Evolutionary conservation across 345 rosid genomes (phyloP).

Genomic region (Adansonia digitata): DNA sequence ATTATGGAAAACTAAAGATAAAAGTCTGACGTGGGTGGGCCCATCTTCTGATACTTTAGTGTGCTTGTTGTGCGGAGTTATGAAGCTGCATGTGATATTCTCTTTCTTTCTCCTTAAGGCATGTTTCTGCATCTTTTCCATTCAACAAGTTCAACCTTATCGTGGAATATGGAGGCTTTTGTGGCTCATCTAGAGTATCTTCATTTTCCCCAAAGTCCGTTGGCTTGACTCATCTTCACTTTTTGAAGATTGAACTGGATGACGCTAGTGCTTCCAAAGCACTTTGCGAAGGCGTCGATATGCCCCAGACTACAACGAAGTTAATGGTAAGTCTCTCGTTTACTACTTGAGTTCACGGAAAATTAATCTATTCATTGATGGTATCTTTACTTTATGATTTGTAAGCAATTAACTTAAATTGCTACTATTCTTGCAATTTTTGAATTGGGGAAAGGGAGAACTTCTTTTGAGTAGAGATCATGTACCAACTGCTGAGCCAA

Average conservation of each 20-base stretch:
- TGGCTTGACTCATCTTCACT: slow-evolving; percentile 39
- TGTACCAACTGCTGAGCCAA: neutral
- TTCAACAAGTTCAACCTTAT: slow-evolving; percentile 45
- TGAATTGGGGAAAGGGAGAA: neutral
- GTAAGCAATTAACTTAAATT: neutral
- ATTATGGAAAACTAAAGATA: neutral
- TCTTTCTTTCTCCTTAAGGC: slow-evolving; percentile 33
- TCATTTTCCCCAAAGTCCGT: slow-evolving; percentile 23
- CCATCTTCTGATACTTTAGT: neutral
- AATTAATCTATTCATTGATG: slow-evolving; percentile 7
- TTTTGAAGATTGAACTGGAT: slow-evolving; percentile 48
- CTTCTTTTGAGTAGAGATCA: neutral
- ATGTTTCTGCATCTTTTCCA: slow-evolving; percentile 43
- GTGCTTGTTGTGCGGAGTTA: neutral
- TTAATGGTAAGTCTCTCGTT: slow-evolving; percentile 28
- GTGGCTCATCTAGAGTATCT: slow-evolving; percentile 36
- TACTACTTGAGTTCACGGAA: neutral
- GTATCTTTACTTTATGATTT: neutral
- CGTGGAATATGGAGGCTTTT: slow-evolving; percentile 57
- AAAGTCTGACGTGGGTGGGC: neutral
- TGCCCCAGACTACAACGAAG: slow-evolving; percentile 26
- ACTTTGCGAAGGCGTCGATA: slow-evolving; percentile 47
- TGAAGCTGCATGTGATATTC: slow-evolving; percentile 6
- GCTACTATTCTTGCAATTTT: neutral
- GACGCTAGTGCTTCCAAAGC: slow-evolving; percentile 37